These are phyloP conservation scores for Papiliotrema laurentii DNA, from an alignment of 1,284 basidiomycete species.

Conservation along the genomic window DNA sequence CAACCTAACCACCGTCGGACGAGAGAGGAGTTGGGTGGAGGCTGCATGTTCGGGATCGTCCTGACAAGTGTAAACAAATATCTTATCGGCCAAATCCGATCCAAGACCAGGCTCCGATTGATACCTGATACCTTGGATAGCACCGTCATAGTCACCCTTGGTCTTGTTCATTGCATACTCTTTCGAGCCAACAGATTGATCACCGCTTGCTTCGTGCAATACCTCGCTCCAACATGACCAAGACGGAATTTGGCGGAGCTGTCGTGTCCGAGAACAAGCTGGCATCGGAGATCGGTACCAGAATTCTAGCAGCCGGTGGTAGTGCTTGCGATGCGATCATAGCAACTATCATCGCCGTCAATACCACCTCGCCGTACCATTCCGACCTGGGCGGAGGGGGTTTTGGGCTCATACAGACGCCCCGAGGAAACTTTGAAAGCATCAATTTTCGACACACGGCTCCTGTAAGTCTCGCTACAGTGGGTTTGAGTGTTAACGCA, in stretches of 20 bases:
- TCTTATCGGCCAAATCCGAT: too few species aligned
- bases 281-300: conserved; percentile 25
- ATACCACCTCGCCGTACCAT: conserved; percentile 54
- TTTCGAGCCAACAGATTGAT: too few species aligned
- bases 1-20: conserved; percentile 73
- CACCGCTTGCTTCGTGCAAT: too few species aligned
- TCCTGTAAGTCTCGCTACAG: conserved; percentile 21
- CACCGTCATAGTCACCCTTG: too few species aligned
- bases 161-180: too few species aligned
- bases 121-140: too few species aligned
- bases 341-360: conserved; percentile 50
- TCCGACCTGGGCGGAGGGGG: conserved; percentile 43
- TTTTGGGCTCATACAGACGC: conserved; percentile 25
- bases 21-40: conserved; percentile 74
- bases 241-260: neutral
- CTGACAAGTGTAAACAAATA: too few species aligned
- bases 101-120: too few species aligned
- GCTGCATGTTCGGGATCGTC: conserved; percentile 56
- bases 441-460: conserved; percentile 31
- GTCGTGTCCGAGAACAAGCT: conserved; percentile 1
- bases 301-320: conserved; percentile 24
- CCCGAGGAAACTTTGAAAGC: conserved; percentile 13
- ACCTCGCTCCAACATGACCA: too few species aligned
- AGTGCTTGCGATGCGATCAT: conserved; percentile 34
- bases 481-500: neutral